Base-by-base conservation (phyloP, 202 grass and related monocot species). In the Carex arenaria region DNA sequence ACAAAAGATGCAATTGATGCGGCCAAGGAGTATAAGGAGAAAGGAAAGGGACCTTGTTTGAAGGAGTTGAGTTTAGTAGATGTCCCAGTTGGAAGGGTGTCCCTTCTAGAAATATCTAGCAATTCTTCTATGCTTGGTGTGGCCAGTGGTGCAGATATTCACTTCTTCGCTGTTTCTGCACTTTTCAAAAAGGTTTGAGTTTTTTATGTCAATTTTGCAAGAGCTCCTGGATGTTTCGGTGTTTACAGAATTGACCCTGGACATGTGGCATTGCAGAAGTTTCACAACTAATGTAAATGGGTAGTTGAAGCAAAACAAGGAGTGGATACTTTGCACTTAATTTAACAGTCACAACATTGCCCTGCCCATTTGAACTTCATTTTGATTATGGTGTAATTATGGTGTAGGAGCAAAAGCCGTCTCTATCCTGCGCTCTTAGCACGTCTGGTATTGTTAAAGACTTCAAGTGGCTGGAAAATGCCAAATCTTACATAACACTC, bases 401-500 rank as follows among this genome's bases (percentile, higher is more conserved):
- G 7, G 14, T 53, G 32, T 82, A 98, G 95, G 92, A 93, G n/a
- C 62, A 86, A 5, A 87, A 93, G 9, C 85, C 93, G 12, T 87
- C 74, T 4, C 93, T 92, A 53, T 89, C 87, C 52, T 87, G 83
- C 72, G 84, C 77, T 81, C 49, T 95, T 38, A 90, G 53, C 54
- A 42, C 20, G 65, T 85, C 85, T 86, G 80, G 71, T 38, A 83
- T 80, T 7, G 20, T 92, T 60, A 95, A 95, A 86, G 91, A 95
- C 73, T 92, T 98, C 11, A 98, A 89, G 67, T 95, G 93, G 96
- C 84, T 93, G 85, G 89, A 93, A 82, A 85, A 85, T 28, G 76
- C 85, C 12, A 78, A 80, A 80, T 84, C 86, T 64, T 98, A 89
- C 74, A 43, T 93, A 85, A 83, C 87, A 85, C 96, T 95, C 66